Evolutionary conservation across 352 stramenopile genomes (phyloP).

Genomic region (Phytophthora palmivora): DNA sequence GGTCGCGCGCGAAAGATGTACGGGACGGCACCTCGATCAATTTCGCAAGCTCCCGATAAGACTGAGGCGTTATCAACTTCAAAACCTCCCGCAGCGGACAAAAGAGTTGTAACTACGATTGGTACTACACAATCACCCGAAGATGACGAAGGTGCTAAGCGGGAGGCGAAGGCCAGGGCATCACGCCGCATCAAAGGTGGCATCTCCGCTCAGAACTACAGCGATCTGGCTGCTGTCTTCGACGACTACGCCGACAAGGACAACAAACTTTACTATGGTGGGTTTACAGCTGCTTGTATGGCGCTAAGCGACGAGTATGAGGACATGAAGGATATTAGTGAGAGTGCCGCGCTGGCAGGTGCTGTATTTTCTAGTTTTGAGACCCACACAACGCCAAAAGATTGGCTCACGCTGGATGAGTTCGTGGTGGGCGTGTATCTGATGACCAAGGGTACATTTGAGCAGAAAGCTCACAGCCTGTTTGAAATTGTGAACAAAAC

Average conservation of each 20-base stretch:
- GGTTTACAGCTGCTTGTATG: constrained; percentile 68
- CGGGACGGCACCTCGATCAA: constrained; percentile 27
- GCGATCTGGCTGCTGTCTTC: constrained; percentile 58
- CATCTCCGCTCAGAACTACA: constrained; percentile 65
- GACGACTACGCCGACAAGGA: constrained; percentile 56
- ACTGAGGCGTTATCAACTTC: constrained; percentile 3
- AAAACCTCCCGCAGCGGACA: constrained; percentile 3
- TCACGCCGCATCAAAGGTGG: constrained; percentile 48
- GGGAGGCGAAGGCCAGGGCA: constrained; percentile 27
- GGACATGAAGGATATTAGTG: constrained; percentile 65
- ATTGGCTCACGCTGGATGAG: constrained; percentile 80
- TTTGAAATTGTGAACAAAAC: constrained; percentile 78
- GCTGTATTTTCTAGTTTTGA: constrained; percentile 84
- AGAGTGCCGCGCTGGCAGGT: constrained; percentile 68
- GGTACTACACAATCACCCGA: neutral
- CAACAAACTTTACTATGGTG: constrained; percentile 66
- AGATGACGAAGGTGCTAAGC: constrained; percentile 20
- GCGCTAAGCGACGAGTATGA: constrained; percentile 65
- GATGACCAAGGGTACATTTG: constrained; percentile 81
- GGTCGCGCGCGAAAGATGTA: constrained; percentile 66
- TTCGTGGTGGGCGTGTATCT: constrained; percentile 85
- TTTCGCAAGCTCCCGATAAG: constrained; percentile 14
- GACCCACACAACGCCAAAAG: constrained; percentile 56
- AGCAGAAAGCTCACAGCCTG: constrained; percentile 80
- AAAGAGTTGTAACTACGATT: neutral